Evolutionary conservation across 441 rosid genomes (phyloP).

Genomic region (Caryocar brasiliense): DNA sequence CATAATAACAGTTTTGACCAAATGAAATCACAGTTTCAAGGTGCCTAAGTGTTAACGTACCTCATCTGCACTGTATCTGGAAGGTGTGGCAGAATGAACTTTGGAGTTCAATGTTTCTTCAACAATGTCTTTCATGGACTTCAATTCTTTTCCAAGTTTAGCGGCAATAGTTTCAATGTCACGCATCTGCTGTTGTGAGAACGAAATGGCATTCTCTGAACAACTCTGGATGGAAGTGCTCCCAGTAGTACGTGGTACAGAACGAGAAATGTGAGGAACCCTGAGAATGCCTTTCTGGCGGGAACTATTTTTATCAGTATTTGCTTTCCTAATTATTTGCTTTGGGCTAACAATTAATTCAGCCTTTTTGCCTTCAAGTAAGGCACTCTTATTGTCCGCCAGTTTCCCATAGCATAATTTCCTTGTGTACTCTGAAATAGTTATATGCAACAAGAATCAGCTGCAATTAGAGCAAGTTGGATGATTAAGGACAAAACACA

Average conservation of each 20-base stretch:
- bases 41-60: slow-evolving; percentile 37
- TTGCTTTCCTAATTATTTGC: slow-evolving; percentile 22
- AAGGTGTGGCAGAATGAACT: slow-evolving; percentile 19
- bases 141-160: slow-evolving; percentile 55
- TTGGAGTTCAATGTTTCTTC: slow-evolving; percentile 36
- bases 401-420: slow-evolving; percentile 42
- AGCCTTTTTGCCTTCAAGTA: slow-evolving; percentile 35
- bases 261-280: slow-evolving; percentile 26
- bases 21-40: too few species aligned
- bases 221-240: slow-evolving; percentile 35
- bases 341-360: slow-evolving; percentile 26
- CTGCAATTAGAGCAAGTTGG: not conserved
- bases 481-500: not conserved
- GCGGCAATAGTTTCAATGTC: slow-evolving; percentile 48
- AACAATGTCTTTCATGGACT: slow-evolving; percentile 48
- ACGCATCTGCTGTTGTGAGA: slow-evolving; percentile 70
- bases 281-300: slow-evolving; percentile 27
- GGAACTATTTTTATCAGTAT: slow-evolving; percentile 20
- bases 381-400: slow-evolving; percentile 27
- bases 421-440: slow-evolving; percentile 46
- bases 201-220: slow-evolving; percentile 61
- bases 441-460: slow-evolving; percentile 2
- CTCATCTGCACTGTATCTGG: slow-evolving; percentile 44
- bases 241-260: slow-evolving; percentile 20
- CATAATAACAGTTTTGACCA: too few species aligned